These are phyloP conservation scores for Petunia hybrid DNA, from an alignment of 305 asterid species.

Conservation along the genomic window DNA sequence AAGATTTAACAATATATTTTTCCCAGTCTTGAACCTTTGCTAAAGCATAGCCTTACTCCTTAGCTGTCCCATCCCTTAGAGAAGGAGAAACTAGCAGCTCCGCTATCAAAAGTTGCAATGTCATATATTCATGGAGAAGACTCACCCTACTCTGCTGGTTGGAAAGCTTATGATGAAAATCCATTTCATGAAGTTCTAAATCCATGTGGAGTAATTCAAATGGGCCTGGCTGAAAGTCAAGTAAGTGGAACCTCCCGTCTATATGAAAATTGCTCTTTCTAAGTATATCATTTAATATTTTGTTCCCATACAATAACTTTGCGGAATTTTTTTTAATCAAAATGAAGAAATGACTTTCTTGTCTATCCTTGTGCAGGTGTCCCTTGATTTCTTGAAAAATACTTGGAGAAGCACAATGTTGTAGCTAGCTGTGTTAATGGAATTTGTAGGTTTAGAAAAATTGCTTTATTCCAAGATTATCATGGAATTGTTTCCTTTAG, in stretches of 20 bases:
- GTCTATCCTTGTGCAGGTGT: conserved; percentile 54
- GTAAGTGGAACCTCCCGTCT: conserved; percentile 40
- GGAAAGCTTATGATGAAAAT: conserved; percentile 89
- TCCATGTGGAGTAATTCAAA: conserved; percentile 79
- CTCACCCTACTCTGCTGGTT: conserved; percentile 89
- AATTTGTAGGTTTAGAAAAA: conserved; percentile 68
- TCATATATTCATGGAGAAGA: conserved; percentile 88
- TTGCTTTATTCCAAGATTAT: conserved; percentile 85
- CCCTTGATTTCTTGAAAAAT: conserved; percentile 80
- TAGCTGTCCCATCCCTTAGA: conserved; percentile 31
- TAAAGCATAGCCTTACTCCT: too few species aligned
- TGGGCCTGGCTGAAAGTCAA: conserved; percentile 96
- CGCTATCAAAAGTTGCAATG: conserved; percentile 56
- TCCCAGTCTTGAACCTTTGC: too few species aligned
- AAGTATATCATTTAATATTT: too few species aligned
- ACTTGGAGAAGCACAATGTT: conserved; percentile 56
- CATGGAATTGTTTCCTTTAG: conserved; percentile 74
- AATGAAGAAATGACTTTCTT: background rate
- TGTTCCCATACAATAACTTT: too few species aligned
- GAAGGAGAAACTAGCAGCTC: conserved; percentile 44
- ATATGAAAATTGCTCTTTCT: too few species aligned
- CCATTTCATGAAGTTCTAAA: conserved; percentile 65
- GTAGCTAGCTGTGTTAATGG: conserved; percentile 37
- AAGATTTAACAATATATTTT: too few species aligned
- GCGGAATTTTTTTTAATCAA: background rate